These are phyloP conservation scores for Physaria fendleri DNA, from an alignment of 345 rosid species.

Conservation along the genomic window DNA sequence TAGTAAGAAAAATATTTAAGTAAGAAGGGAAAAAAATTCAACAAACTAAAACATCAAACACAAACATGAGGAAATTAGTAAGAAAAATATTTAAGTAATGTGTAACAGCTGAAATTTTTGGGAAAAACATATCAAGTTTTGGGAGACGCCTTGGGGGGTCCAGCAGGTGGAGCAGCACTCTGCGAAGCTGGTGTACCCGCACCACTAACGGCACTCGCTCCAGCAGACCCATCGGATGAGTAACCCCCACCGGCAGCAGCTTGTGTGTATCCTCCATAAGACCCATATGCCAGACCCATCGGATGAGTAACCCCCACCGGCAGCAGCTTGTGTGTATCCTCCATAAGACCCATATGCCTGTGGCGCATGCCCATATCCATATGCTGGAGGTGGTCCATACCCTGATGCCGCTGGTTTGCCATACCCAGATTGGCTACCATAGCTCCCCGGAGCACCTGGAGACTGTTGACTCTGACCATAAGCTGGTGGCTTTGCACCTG, in stretches of 20 bases:
- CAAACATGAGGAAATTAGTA: background rate
- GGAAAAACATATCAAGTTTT: slow-evolving; percentile 32
- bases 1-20: background rate
- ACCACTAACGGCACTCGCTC: slow-evolving; percentile 21
- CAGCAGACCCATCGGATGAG: slow-evolving; percentile 46
- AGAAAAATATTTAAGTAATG: background rate
- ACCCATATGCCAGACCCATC: slow-evolving; percentile 52
- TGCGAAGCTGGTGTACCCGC: slow-evolving; percentile 43
- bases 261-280: slow-evolving; percentile 33
- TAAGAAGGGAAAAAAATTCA: background rate
- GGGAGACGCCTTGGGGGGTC: slow-evolving; percentile 65
- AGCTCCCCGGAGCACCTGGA: slow-evolving; percentile 64
- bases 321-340: slow-evolving; percentile 27
- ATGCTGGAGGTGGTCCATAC: slow-evolving; percentile 42
- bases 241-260: slow-evolving; percentile 42
- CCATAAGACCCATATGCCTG: slow-evolving; percentile 46
- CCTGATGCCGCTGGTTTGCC: slow-evolving; percentile 55
- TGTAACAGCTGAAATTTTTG: slow-evolving; percentile 10
- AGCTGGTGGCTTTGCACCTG: slow-evolving; percentile 44
- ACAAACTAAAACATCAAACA: slow-evolving; percentile 4
- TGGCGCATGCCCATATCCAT: slow-evolving; percentile 63
- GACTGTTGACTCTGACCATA: slow-evolving; percentile 89
- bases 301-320: slow-evolving; percentile 48
- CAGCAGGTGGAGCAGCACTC: slow-evolving; percentile 48
- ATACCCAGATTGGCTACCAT: slow-evolving; percentile 58